Evolutionary conservation across 257 asterid species (phyloP), one percentile per base, ranked within the genome.

Genomic region (Primulina tabacum): DNA sequence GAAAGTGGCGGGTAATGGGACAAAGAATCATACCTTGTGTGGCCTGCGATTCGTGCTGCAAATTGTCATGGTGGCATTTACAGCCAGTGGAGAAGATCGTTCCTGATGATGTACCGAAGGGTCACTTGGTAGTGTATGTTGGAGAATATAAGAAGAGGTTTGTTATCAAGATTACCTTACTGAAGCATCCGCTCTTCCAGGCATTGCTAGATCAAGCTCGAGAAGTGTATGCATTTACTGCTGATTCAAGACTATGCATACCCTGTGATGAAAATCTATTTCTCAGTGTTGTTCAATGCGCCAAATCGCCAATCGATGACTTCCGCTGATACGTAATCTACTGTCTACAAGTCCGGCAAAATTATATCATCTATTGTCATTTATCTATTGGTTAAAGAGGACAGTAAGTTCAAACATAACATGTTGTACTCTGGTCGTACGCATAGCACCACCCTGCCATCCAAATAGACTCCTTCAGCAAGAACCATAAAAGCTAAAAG

Each of bases 101-200:
- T 37, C 97, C 95, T 0, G 76, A 76, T n/a, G 98, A 89, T 59
- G 98, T 92, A 33, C 97, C 98, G 0, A 92, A 83, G 85, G 98
- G 98, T 17, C 98, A 92, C 73, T 57, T 83, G 76, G 98, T 83
- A 34, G 90, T 90, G 43, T 92, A 90, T 21, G 97, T 92, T 4
- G 98, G 98, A 3, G 92, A 88, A 50, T 69, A 60, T 56, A 84
- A 76, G 30, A 90, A 85, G 74, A 85, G 97, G 75, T 88, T 80
- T 43, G 98, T 92, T 21, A 92, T 92, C 82, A 85, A 88, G 69
- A 81, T 92, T 24, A 69, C 80, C 73, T 71, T 85, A 37, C 82
- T 92, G 76, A 82, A 88, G 76, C 80, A 92, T 71, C 98, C 98
- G 0, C 85, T 90, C 21, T 88, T 92, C 78, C 88, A 79, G 74